Conservation (phyloP, 495 filamentous ascomycete species). For the Sordaria brevicollis region DNA sequence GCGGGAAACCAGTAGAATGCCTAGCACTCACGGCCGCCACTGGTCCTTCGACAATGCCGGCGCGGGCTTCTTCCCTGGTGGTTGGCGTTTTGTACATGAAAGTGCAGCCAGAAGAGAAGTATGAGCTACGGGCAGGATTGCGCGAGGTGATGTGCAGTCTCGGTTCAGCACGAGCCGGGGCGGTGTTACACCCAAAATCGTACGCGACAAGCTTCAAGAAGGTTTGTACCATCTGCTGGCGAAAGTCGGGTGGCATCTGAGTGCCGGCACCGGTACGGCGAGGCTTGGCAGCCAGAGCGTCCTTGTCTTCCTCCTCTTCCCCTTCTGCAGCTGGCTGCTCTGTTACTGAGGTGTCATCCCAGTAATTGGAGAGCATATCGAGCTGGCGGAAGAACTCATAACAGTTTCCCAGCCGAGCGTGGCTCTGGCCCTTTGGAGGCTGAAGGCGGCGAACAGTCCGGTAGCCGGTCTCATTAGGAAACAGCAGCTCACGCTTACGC, state of each 20-base stretch:
- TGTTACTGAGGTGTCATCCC: conserved; percentile 41
- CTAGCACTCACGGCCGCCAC: conserved; percentile 51
- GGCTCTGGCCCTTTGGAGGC: conserved; percentile 33
- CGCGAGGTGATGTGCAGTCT: conserved; percentile 43
- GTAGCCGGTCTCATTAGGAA: conserved; percentile 39
- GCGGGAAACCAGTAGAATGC: conserved; percentile 38
- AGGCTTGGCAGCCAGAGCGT: conserved; percentile 7
- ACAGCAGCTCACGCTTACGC: conserved; percentile 39
- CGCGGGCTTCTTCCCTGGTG: conserved; percentile 58
- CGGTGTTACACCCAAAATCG: conserved; percentile 67
- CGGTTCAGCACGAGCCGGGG: conserved; percentile 50
- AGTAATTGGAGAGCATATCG: conserved; percentile 39
- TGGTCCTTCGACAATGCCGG: conserved; percentile 70
- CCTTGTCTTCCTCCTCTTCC: conserved; percentile 1
- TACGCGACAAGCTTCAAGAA: conserved; percentile 74
- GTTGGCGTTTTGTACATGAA: conserved; percentile 58
- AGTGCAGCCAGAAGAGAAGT: conserved; percentile 41
- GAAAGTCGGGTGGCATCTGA: conserved; percentile 68
- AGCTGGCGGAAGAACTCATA: conserved; percentile 49
- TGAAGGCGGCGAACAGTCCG: conserved; percentile 41
- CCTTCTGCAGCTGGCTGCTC: conserved; percentile 1
- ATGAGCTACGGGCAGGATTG: conserved; percentile 27
- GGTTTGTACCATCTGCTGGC: conserved; percentile 55
- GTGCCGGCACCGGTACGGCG: conserved; percentile 49
- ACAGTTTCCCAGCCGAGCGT: conserved; percentile 41